Evolutionary conservation across 495 filamentous ascomycete genomes (phyloP).

Genomic region (Aspergillus indologenus): DNA sequence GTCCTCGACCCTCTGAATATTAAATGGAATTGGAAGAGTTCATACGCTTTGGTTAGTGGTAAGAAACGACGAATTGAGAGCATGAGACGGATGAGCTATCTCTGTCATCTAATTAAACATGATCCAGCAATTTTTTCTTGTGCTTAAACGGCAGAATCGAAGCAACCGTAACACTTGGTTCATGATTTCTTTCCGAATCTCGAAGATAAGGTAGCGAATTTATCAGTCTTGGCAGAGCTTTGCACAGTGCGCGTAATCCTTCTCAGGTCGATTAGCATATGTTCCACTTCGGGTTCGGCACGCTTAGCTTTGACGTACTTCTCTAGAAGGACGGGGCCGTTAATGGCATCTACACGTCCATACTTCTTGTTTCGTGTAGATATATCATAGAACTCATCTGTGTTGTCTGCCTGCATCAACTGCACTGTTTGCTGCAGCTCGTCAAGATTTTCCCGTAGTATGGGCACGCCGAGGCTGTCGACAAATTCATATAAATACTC

Average conservation of each 20-base stretch:
- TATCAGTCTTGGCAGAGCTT: conserved; percentile 55
- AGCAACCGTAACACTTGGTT: too few species aligned
- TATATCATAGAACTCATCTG: conserved; percentile 92
- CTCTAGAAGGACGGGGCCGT: conserved; percentile 80
- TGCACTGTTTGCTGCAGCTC: conserved; percentile 88
- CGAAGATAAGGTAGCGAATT: conserved; percentile 65
- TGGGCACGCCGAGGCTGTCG: conserved; percentile 71
- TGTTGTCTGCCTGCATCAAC: conserved; percentile 81
- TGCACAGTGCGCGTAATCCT: conserved; percentile 64
- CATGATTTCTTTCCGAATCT: conserved; percentile 66
- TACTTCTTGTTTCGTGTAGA: conserved; percentile 86
- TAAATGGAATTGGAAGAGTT: too few species aligned
- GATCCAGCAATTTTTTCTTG: too few species aligned
- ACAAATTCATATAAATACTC: conserved; percentile 81
- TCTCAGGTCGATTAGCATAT: conserved; percentile 35
- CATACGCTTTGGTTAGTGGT: too few species aligned
- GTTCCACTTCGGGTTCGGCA: not conserved
- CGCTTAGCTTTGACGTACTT: conserved; percentile 57
- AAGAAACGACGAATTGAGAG: not conserved
- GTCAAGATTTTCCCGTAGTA: conserved; percentile 81
- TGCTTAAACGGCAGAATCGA: too few species aligned
- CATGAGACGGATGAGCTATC: not conserved
- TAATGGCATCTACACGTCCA: conserved; percentile 82
- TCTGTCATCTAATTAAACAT: too few species aligned
- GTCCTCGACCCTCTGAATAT: not conserved